A percentile compares a stretch with the other conserved stretches of the same genome.
Evolutionary conservation across 371 early-diverging fungal genomes (phyloP).

Genomic region (Mortierella sp.): DNA sequence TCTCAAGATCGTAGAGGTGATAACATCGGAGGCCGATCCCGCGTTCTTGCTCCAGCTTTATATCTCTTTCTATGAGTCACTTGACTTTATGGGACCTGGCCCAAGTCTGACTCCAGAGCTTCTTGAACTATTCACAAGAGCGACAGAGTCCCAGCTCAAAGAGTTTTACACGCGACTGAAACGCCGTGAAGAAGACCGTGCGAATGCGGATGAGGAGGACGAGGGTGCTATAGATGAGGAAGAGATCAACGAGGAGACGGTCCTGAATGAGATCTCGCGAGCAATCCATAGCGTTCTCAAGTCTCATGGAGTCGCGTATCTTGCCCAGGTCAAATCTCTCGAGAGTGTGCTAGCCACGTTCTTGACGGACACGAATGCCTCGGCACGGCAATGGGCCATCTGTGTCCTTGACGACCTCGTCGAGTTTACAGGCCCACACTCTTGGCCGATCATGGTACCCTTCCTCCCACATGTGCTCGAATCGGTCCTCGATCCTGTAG

Average conservation of each 20-base stretch:
- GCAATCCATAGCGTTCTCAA: slow-evolving; percentile 80
- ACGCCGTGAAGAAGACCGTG: slow-evolving; percentile 76
- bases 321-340: slow-evolving; percentile 81
- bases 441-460: slow-evolving; percentile 76
- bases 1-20: slow-evolving; percentile 75
- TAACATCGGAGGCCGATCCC: slow-evolving; percentile 81
- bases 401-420: slow-evolving; percentile 92
- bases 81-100: slow-evolving; percentile 73
- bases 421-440: slow-evolving; percentile 86
- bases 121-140: slow-evolving; percentile 74
- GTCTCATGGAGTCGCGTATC: slow-evolving; percentile 72
- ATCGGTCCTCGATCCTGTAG: slow-evolving; percentile 68
- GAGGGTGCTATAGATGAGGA: slow-evolving; percentile 83
- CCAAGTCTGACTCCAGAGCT: slow-evolving; percentile 71
- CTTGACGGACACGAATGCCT: slow-evolving; percentile 65
- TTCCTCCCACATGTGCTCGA: slow-evolving; percentile 76
- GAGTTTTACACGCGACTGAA: slow-evolving; percentile 77
- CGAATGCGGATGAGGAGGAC: slow-evolving; percentile 86
- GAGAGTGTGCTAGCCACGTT: slow-evolving; percentile 72
- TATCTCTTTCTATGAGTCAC: slow-evolving; percentile 76
- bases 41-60: slow-evolving; percentile 82
- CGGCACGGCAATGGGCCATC: slow-evolving; percentile 85
- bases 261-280: slow-evolving; percentile 80
- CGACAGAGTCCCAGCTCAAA: slow-evolving; percentile 73
- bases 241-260: slow-evolving; percentile 78